phyloP scores from a whole-genome alignment of 345 rosid genomes.

The Physaria fendleri region DNA sequence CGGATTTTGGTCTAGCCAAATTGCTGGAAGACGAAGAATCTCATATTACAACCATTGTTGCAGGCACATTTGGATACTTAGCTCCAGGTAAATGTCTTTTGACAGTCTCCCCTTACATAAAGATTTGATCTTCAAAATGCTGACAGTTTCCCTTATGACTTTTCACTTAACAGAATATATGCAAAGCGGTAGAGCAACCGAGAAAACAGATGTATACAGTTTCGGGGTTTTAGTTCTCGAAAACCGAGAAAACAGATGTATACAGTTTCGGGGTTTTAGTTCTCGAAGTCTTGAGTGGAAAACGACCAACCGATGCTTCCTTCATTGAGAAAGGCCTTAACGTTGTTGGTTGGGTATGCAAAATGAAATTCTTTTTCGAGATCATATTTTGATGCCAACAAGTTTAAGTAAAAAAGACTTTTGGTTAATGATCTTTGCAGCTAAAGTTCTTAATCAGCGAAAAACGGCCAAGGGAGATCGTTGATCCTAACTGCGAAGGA shows the following conservation, averaged over 20 bases:
- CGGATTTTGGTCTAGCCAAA: slow-evolving; percentile 98
- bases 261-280: slow-evolving; percentile 92
- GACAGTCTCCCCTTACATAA: neutral
- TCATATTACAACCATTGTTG: slow-evolving; percentile 96
- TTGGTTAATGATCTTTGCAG: slow-evolving; percentile 42
- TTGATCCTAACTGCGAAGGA: slow-evolving; percentile 67
- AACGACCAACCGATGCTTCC: slow-evolving; percentile 93
- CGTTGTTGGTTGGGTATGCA: slow-evolving; percentile 95
- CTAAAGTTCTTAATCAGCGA: slow-evolving; percentile 69
- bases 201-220: slow-evolving; percentile 94
- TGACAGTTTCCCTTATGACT: neutral
- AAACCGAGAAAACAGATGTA: slow-evolving; percentile 94
- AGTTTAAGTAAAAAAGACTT: neutral
- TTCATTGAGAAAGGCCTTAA: slow-evolving; percentile 97
- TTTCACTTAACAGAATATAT: slow-evolving; percentile 61
- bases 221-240: too few species aligned
- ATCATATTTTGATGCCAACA: neutral
- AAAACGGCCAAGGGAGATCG: slow-evolving; percentile 64
- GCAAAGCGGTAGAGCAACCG: slow-evolving; percentile 99
- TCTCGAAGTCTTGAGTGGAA: slow-evolving; percentile 93
- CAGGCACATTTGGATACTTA: slow-evolving; percentile 97
- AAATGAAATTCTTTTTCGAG: neutral
- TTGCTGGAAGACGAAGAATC: slow-evolving; percentile 92
- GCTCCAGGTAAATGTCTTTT: slow-evolving; percentile 71
- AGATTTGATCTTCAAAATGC: neutral